Evolutionary conservation across 305 asterid genomes (phyloP), one percentile per base, ranked within the genome.

Genomic region (Fraxinus baroniana): DNA sequence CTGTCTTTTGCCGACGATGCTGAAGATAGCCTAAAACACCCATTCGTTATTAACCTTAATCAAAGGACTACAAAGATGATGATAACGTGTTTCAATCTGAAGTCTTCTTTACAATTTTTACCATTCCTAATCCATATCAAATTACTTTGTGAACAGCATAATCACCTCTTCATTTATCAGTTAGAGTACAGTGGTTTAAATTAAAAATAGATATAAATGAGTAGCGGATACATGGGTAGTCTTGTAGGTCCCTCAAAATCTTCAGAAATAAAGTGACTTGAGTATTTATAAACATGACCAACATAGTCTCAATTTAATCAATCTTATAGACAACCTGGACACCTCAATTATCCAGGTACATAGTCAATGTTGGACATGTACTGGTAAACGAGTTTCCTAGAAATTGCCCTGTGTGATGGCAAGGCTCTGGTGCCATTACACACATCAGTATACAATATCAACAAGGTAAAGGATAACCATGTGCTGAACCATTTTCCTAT

Each of bases 51-150:
- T 74, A 62, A 81, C 73, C 33, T 71, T 66, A 13, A 77, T 36
- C 71, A 78, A 60, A 73, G 66, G 62, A 82, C 39, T 46, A 80
- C 57, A 78, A 62, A 2, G 84, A 74, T 70, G 80, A 66, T 72
- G 81, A 79, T 30, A 76, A 44, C 22, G 9, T 28, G 20, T 28
- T 70, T 30, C 20, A 70, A 70, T 70, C 75, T 9, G 75, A 35
- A 10, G 39, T 70, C 73, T 3, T 18, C 71, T 64, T 24, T 24
- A 64, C 28, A 30, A 64, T 22, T 8, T 64, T 30, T 30, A 70
- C 39, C 18, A 70, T 70, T 70, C 75, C 22, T 70, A 70, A 28
- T 13, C 37, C 39, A 30, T 70, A 70, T 28, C 20, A 64, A 64
- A 64, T 64, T 26, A 64, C 35, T 64, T 64, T 24, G 73, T 64